These are phyloP conservation scores for Ceratorhiza oryzae-sativae DNA, from an alignment of 1,284 basidiomycete genomes.

Conservation along the genomic window DNA sequence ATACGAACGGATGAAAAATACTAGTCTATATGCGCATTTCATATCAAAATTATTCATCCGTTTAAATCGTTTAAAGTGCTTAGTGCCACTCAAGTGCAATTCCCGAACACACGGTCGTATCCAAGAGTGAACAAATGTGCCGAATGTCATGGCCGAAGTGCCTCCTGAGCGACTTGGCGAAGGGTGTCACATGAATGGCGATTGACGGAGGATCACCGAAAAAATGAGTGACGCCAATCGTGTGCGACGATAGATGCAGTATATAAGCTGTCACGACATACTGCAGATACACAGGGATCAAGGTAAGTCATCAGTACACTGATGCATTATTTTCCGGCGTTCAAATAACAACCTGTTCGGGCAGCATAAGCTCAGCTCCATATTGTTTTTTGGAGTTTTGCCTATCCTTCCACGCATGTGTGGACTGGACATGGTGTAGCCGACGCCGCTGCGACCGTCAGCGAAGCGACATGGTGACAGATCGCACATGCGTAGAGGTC, in stretches of 20 bases:
- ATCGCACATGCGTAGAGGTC: background rate
- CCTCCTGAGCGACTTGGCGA: background rate
- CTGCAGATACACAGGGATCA: background rate
- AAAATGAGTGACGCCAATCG: background rate
- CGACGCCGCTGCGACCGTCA: background rate
- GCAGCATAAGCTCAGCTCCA: slow-evolving; percentile 21
- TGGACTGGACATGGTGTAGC: slow-evolving; percentile 16
- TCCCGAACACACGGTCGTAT: too few species aligned
- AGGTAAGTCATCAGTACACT: background rate
- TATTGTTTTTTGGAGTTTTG: background rate
- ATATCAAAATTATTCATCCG: too few species aligned
- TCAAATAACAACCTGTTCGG: slow-evolving; percentile 26
- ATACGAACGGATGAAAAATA: too few species aligned
- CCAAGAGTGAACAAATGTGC: too few species aligned
- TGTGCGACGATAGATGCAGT: background rate
- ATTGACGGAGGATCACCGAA: background rate
- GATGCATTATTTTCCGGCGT: background rate
- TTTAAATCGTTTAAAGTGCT: too few species aligned
- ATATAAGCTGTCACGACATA: background rate
- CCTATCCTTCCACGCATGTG: background rate
- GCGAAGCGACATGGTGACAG: slow-evolving; percentile 14
- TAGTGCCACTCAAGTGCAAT: too few species aligned
- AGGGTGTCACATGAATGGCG: background rate
- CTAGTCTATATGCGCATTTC: too few species aligned
- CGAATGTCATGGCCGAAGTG: background rate